Conservation (phyloP, 257 asterid genomes). For the Jaltomata sinuosa region DNA sequence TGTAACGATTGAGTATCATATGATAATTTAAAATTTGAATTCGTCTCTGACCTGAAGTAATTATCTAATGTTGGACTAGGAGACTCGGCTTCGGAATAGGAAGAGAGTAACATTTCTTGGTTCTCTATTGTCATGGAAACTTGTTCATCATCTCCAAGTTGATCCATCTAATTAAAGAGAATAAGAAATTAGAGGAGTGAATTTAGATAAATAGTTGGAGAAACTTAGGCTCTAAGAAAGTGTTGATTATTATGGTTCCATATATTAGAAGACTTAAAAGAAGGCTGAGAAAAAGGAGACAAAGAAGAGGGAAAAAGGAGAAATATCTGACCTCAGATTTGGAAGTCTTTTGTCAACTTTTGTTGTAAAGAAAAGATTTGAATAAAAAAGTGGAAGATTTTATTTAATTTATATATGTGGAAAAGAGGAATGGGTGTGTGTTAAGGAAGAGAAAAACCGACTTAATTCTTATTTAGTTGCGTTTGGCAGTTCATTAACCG, state of each 20-base stretch:
- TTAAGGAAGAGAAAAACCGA: background rate
- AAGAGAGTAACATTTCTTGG: background rate
- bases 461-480: too few species aligned
- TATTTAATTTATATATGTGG: background rate
- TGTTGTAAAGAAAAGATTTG: background rate
- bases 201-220: background rate
- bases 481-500: too few species aligned
- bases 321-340: background rate
- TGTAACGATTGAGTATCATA: background rate
- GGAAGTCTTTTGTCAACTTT: background rate
- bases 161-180: background rate
- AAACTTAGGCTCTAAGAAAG: background rate
- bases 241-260: too few species aligned
- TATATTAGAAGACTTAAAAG: background rate
- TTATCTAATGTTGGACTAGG: background rate
- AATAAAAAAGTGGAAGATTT: background rate
- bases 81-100: background rate
- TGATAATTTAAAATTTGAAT: background rate
- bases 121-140: background rate
- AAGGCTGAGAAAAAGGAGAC: background rate
- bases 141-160: background rate
- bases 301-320: background rate
- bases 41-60: background rate
- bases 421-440: background rate
- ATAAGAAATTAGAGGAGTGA: background rate